Evolutionary conservation across 768 basidiomycete species (phyloP), one percentile per base, ranked within the genome.

Genomic region (Naganishia randhawae): DNA sequence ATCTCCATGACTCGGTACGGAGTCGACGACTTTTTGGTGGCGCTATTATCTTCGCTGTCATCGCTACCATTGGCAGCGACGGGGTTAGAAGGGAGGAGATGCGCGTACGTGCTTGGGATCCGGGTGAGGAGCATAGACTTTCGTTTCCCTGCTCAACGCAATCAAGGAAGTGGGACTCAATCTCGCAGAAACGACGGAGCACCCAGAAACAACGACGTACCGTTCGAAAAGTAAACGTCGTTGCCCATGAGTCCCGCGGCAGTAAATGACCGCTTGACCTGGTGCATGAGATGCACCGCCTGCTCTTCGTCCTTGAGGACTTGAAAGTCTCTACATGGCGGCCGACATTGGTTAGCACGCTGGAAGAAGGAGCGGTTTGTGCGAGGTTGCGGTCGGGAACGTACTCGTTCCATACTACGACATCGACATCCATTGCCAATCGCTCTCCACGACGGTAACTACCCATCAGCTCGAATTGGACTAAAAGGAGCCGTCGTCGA

Each of bases 1-100:
- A 79, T 71, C 66, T 79, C 78, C 63, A 77, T 73, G 62, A 75
- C 73, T 31, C 78, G 72, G 65, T 74, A 73, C n/a, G 64, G 25
- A 11, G 45, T 22, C 19, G 45, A 17, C 7, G n/a, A 7, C n/a
- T n/a, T n/a, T n/a, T n/a, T n/a, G n/a, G n/a, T n/a, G n/a, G n/a
- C n/a, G n/a, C n/a, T n/a, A n/a, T n/a, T n/a, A n/a, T n/a, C n/a
- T 48, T 48, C 3, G 3, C 19, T 22, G 16, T 48, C 45, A 17
- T 48, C 45, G 45, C n/a, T n/a, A n/a, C n/a, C n/a, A 22, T 7
- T 48, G 45, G 3, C 7, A 48, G n/a, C 6, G 45, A 48, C 13
- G 16, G 19, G 3, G 45, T 17, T 6, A 48, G n/a, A 48, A 17
- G 52, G 64, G 22, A 53, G 51, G 51, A 53, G 27, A n/a, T n/a